These are phyloP conservation scores for Erysimum cheiri DNA, from an alignment of 441 rosid genomes.

Conservation along the genomic window DNA sequence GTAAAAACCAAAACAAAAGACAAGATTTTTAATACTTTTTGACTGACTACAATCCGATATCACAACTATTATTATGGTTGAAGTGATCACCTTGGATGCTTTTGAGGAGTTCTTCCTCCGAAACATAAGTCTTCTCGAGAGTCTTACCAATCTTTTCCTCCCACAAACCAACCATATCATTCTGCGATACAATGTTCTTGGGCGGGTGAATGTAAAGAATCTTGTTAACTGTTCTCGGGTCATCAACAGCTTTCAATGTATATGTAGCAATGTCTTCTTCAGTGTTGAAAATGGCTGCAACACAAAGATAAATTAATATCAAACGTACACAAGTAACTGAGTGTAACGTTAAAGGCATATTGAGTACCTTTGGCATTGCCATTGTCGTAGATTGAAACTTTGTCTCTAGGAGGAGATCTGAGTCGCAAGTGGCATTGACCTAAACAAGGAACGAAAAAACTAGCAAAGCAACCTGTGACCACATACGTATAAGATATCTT, in stretches of 20 bases:
- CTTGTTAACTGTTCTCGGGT: conserved; percentile 59
- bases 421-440: conserved; percentile 48
- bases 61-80: background rate
- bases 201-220: conserved; percentile 57
- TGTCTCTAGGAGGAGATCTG: conserved; percentile 51
- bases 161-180: conserved; percentile 60
- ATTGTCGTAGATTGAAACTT: conserved; percentile 47
- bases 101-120: conserved; percentile 56
- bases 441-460: conserved; percentile 46
- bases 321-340: background rate
- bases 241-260: conserved; percentile 59
- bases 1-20: background rate
- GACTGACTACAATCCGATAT: background rate
- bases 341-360: background rate
- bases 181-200: conserved; percentile 55
- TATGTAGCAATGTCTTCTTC: conserved; percentile 57
- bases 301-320: conserved; percentile 6
- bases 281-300: conserved; percentile 53
- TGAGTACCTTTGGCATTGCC: conserved; percentile 55
- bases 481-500: conserved; percentile 60
- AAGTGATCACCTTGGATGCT: conserved; percentile 50
- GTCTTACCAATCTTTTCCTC: conserved; percentile 61
- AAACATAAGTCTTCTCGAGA: conserved; percentile 51
- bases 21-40: background rate
- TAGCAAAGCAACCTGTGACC: conserved; percentile 52